Conservation (phyloP, 805 yeast genomes). For the Scheffersomyces amazonensis region DNA sequence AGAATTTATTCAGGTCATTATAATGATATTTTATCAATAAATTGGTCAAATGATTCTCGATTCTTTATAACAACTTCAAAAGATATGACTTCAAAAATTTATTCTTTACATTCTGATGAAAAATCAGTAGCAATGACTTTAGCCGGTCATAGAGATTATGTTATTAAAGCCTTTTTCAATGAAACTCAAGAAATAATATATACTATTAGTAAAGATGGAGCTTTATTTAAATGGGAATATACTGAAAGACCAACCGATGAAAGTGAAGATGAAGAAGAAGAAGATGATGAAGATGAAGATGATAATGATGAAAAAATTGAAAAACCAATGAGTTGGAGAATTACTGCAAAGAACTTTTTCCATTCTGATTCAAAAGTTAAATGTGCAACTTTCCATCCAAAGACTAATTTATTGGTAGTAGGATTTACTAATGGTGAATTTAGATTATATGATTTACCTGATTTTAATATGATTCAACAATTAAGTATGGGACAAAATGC, state of each 20-base stretch:
- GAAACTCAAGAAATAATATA: conserved; percentile 86
- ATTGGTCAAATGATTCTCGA: conserved; percentile 91
- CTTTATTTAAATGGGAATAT: conserved; percentile 89
- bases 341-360: conserved; percentile 73
- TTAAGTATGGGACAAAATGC: conserved; percentile 90
- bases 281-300: conserved; percentile 32
- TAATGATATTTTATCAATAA: conserved; percentile 69
- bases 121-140: conserved; percentile 75
- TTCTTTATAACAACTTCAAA: conserved; percentile 83
- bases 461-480: conserved; percentile 76
- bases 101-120: conserved; percentile 69
- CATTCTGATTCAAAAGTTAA: conserved; percentile 67
- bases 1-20: conserved; percentile 92
- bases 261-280: conserved; percentile 40
- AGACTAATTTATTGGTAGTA: conserved; percentile 69
- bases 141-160: conserved; percentile 91
- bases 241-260: conserved; percentile 52
- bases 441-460: conserved; percentile 83
- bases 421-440: conserved; percentile 92
- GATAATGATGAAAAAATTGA: conserved; percentile 24
- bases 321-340: conserved; percentile 68
- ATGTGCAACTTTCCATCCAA: conserved; percentile 81
- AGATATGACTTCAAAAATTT: conserved; percentile 85
- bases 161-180: conserved; percentile 82
- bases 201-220: conserved; percentile 93